Base-by-base conservation (phyloP, 169 alveolate genomes). In the Babesia ovata region DNA sequence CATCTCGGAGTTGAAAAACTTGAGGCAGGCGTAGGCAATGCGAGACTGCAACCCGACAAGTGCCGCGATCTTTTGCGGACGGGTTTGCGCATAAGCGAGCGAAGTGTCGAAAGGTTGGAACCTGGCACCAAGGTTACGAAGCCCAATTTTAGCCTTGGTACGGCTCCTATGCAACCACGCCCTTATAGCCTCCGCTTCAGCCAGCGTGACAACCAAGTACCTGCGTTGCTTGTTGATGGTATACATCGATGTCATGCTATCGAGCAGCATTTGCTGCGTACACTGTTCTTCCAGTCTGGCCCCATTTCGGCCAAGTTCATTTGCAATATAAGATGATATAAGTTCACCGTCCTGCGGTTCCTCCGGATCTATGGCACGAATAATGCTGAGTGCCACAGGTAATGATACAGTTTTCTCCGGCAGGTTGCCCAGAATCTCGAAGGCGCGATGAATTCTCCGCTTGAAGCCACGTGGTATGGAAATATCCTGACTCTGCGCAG, bases 181-280 rank as follows among this genome's bases (percentile, higher is more conserved):
- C 65, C 90, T 49, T 12, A 83, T 66, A 9, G 90, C 90, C 75
- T 83, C 90, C 33, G 90, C 90, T 22, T 83, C 90, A 16, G 85
- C 86, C 28, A 83, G 75, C 33, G 85, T 83, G 44, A 83, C 86
- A 21, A 83, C 76, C 49, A 83, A 36, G 76, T 53, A 83, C 58
- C 58, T 21, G 21, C 90, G 72, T 42, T 59, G 29, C 54, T 63
- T 21, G 58, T 81, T 65, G 46, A 81, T 53, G 13, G 69, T 45
- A 70, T 71, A 81, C 36, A 81, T 52, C 54, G 61, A 33, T 14
- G 22, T 45, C 66, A 74, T 67, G 50, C 75, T 22, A 42, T 49
- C 49, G 16, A 83, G 48, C n/a, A 63, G 22, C 65, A 19, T 53
- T 28, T 67, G 76, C 53, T 67, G 42, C 12, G 65, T 29, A 21